Evolutionary conservation across 2,329 filamentous ascomycete species (phyloP), one percentile per base, ranked within the genome.

Genomic region (Neospermospora avenae): DNA sequence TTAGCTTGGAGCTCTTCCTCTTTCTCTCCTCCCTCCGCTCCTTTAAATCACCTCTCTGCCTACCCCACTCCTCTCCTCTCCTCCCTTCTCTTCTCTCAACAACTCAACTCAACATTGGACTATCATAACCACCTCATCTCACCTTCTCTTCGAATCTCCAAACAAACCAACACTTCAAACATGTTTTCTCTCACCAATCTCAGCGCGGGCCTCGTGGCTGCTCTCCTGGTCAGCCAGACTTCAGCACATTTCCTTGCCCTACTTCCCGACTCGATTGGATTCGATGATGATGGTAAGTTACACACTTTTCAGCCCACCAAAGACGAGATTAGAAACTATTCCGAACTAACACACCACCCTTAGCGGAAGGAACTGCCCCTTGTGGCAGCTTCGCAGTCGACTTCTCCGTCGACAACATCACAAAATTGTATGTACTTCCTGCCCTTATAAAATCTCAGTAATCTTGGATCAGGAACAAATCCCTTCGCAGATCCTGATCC

Each of bases 161-260:
- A n/a, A n/a, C 39, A 20, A 42, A 28, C 24, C 44, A 42, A 51
- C 45, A 28, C 2, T 24, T 34, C 48, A 51, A 46, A 44, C 13
- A 62, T 62, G 60, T 41, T n/a, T 45, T 37, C 60, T 14, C 37
- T 59, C 28, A 46, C 41, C 16, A 58, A 35, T 28, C 42, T 59
- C 54, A 25, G 39, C 48, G 41, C 49, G 10, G 55, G 31, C 14
- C 37, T 65, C 31, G 48, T 68, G 14, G 54, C 54, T 22, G 54
- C 54, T 35, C 53, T 64, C 35, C 52, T 59, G 13, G 52, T 62
- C n/a, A 34, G 58, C 46, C 61, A 64, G 48, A 74, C 77, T 60
- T 74, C 74, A 42, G 84, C 83, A 41, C 84, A 87, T 72, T 86
- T 86, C 76, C 72, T 75, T 34, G 74, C 87, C 69, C 70, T 76